These are phyloP conservation scores for Dothidotthia symphoricarpi DNA, from an alignment of 2,329 filamentous ascomycete species.

Conservation along the genomic window DNA sequence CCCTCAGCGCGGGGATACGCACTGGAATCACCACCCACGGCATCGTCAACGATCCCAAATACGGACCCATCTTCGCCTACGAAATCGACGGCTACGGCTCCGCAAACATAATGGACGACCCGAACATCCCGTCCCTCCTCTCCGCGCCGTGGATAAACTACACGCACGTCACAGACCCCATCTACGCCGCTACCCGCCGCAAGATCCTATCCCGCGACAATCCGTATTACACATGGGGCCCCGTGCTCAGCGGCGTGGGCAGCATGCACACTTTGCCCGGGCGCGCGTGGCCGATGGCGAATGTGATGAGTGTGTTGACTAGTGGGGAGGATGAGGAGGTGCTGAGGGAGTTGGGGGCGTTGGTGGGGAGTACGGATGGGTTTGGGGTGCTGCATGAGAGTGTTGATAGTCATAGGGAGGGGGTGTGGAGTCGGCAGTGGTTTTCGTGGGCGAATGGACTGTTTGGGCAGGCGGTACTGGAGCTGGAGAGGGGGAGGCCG, in stretches of 20 bases:
- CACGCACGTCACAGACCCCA: slow-evolving; percentile 34
- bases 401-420: slow-evolving; percentile 42
- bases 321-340: slow-evolving; percentile 50
- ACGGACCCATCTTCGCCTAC: slow-evolving; percentile 48
- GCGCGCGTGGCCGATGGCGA: slow-evolving; percentile 52
- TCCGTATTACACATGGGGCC: slow-evolving; percentile 51
- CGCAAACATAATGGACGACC: slow-evolving; percentile 66
- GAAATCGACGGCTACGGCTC: slow-evolving; percentile 50
- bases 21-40: slow-evolving; percentile 46
- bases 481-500: slow-evolving; percentile 46
- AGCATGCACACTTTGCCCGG: slow-evolving; percentile 49
- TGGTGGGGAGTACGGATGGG: slow-evolving; percentile 50
- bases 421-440: slow-evolving; percentile 50
- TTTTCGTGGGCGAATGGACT: slow-evolving; percentile 55
- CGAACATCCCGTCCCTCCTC: slow-evolving; percentile 67
- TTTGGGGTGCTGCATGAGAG: slow-evolving; percentile 54
- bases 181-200: slow-evolving; percentile 48
- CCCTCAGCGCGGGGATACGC: slow-evolving; percentile 32
- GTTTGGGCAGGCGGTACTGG: slow-evolving; percentile 49
- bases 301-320: slow-evolving; percentile 51
- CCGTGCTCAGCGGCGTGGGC: slow-evolving; percentile 47
- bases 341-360: slow-evolving; percentile 39
- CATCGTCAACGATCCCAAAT: slow-evolving; percentile 35
- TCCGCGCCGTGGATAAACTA: slow-evolving; percentile 64
- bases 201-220: slow-evolving; percentile 46